Evolutionary conservation across 2,329 filamentous ascomycete species (phyloP), one percentile per base, ranked within the genome.

Genomic region (Diaporthe sp.): DNA sequence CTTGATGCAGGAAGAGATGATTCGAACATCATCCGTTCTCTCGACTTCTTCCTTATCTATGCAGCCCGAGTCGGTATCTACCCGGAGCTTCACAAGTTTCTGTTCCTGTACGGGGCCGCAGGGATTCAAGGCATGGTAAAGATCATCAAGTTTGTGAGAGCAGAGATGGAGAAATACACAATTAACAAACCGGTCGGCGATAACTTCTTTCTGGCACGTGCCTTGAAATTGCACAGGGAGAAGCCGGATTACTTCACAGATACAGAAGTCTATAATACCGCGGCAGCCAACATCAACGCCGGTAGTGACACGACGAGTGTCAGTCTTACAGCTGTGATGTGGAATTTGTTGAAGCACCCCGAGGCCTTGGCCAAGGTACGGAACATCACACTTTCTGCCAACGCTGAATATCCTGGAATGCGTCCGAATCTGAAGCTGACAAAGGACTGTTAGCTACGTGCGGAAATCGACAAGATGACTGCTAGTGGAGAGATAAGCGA

Each of bases 291-390:
- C 33, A 78, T 84, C 30, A 76, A 76, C 0, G 83, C 83, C 5
- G 84, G 84, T 0, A 82, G 80, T 2, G 84, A 85, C 55, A 84
- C 83, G 0, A 84, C 83, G 0, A 79, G 81, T 2, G 82, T 83
- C 47, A 80, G 82, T 2, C 77, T 84, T 0, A 78, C 79, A 2
- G 78, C 79, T 1, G 77, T 81, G 1, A 38, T 84, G 8, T 84
- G 81, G 66, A 76, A 81, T 54, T 70, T 83, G 0, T 67, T 82
- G 8, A 79, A 72, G 17, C 64, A 80, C 13, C 81, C 81, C 1
- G 17, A 74, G 0, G 75, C 76, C 4, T 78, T 87, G 72, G 45
- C 77, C 12, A 82, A 68, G 64, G 64, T 68, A 67, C 2, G 57
- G 33, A 54, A 40, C 15, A 30, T 25, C n/a, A 2, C 45, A 19